A percentile compares a stretch with the other conserved stretches of the same genome.
Conservation (phyloP, 2,329 filamentous ascomycete genomes). For the Fusarium proliferatum region DNA sequence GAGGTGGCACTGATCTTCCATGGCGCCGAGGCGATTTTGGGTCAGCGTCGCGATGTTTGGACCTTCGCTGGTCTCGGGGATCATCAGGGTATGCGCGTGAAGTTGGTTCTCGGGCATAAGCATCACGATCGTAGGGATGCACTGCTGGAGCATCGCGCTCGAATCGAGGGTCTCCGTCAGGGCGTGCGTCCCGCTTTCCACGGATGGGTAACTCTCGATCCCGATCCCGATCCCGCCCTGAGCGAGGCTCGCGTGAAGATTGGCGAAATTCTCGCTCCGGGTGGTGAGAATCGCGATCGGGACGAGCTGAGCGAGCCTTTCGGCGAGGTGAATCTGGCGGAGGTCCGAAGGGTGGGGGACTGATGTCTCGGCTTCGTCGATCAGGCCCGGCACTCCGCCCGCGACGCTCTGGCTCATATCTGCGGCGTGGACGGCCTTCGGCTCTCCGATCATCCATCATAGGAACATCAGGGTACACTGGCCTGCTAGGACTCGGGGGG, state of each 20-base stretch:
- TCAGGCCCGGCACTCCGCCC: slow-evolving; percentile 39
- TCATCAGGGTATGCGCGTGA: slow-evolving; percentile 4
- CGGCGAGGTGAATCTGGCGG: slow-evolving; percentile 36
- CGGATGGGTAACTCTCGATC: slow-evolving; percentile 24
- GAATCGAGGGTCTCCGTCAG: slow-evolving; percentile 21
- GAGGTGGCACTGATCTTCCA: slow-evolving; percentile 20
- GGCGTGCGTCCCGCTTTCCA: slow-evolving; percentile 12
- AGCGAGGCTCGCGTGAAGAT: slow-evolving; percentile 17
- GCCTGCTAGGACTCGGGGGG: slow-evolving; percentile 29
- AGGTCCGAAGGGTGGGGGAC: slow-evolving; percentile 31
- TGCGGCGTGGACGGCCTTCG: slow-evolving; percentile 14
- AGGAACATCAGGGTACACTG: slow-evolving; percentile 32
- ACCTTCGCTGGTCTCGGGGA: slow-evolving; percentile 8
- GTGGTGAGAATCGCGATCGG: slow-evolving; percentile 19
- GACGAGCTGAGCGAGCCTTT: slow-evolving; percentile 29
- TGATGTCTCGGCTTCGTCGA: slow-evolving; percentile 24
- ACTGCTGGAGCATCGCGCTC: slow-evolving; percentile 12
- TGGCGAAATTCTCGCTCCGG: slow-evolving; percentile 12
- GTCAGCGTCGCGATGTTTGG: slow-evolving; percentile 14
- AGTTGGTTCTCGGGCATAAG: slow-evolving; percentile 8
- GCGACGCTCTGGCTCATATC: slow-evolving; percentile 33
- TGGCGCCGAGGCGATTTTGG: slow-evolving; percentile 30
- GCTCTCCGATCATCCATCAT: slow-evolving; percentile 10
- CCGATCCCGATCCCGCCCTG: slow-evolving; percentile 15
- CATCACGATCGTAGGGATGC: slow-evolving; percentile 19